Percentiles rank a stretch among this genome's conserved stretches.
phyloP scores from a whole-genome alignment of 83 land plant species.

The Thuja plicata region DNA sequence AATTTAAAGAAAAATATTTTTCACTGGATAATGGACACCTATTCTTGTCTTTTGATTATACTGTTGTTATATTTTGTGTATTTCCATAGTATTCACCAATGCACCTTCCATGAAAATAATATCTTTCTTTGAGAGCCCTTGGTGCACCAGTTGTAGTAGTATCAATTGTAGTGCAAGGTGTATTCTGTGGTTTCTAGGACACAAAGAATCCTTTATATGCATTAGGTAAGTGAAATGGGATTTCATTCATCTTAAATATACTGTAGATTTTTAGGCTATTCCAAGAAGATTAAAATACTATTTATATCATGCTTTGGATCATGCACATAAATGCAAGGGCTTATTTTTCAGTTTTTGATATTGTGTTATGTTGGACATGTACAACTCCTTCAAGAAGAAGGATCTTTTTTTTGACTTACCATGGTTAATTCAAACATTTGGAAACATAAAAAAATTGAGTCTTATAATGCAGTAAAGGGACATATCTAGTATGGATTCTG shows the following conservation, averaged over 20 bases:
- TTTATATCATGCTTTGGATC: not conserved
- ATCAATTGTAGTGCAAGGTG: conserved; percentile 86
- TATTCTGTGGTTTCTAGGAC: conserved; percentile 96
- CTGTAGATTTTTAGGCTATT: not conserved
- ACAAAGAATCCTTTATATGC: conserved; percentile 88
- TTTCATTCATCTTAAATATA: not conserved
- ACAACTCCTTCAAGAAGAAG: not conserved
- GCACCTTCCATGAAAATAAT: conserved; percentile 67
- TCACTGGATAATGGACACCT: not conserved
- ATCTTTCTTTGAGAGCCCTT: conserved; percentile 76
- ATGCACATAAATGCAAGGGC: not conserved
- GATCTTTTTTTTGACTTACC: not conserved
- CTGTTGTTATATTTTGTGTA: not conserved
- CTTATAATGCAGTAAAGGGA: not conserved
- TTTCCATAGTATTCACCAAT: conserved; percentile 73
- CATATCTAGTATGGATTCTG: too few relatives aligned
- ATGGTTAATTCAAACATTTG: not conserved
- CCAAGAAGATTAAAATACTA: not conserved
- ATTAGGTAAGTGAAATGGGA: conserved; percentile 46
- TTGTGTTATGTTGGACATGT: not conserved
- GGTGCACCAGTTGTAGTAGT: conserved; percentile 97
- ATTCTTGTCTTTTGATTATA: not conserved
- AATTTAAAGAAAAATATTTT: not conserved
- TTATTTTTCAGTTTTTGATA: not conserved
- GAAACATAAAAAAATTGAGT: not conserved